Base-by-base conservation (phyloP, 2,329 filamentous ascomycete genomes). In the Davidsoniella australis region DNA sequence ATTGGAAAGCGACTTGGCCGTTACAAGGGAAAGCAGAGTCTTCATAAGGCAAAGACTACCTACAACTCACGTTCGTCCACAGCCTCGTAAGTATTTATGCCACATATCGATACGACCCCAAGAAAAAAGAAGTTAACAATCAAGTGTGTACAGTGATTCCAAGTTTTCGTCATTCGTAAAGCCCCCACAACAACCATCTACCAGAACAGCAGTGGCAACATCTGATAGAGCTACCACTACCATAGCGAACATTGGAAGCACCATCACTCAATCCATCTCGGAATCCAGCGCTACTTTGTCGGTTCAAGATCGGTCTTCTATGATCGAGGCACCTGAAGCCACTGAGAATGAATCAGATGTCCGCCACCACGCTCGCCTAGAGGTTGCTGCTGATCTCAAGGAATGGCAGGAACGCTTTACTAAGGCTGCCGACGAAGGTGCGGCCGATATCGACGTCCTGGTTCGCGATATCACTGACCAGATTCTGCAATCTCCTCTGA, bases 401-500 rank as follows among this genome's bases (percentile, higher is more conserved):
- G 72, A 73, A 50, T 98, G 91, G 89, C 83, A 95, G 63, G 76
- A 77, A 54, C 93, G 94, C 59, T 95, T 94, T 61, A 75, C 83
- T 24, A 77, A 80, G 53, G 87, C 87, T 8, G 85, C 85, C 6
- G 83, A 93, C 53, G 87, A 93, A 60, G 88, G 87, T 4, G 73
- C 73, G 3, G 59, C 61, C 17, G 75, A 91, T 54, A 85, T 96
- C 54, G 82, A 89, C 33, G 71, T 77, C 3, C 74, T 78, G 36
- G 66, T 82, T 16, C 68, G 72, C 36, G 79, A 84, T 50, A 74
- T 78, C 37, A 60, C 65, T 5, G 20, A 42, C 16, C 36, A 41
- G n/a, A 54, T 53, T 29, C 18, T 50, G 23, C 40, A 26, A 7
- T 61, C 68, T 12, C 63, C 65, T 51, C 65, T 66, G 40, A 70